Evolutionary conservation across 257 asterid species (phyloP), one percentile per base, ranked within the genome.

Genomic region (Thymus mandschuricus): DNA sequence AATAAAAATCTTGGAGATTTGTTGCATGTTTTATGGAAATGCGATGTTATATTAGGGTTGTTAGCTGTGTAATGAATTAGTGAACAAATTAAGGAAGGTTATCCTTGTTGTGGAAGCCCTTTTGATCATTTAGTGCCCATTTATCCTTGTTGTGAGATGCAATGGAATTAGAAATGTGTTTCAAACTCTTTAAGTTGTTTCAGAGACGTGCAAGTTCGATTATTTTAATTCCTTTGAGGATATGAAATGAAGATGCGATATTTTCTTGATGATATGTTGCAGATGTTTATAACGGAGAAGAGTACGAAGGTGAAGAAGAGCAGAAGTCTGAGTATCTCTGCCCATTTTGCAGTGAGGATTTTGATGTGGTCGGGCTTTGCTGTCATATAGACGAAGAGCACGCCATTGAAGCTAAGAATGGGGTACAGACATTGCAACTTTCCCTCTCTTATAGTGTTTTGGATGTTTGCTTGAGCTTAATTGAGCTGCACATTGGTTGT

Each of bases 361-460:
- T 86, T 70, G 98, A 92, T 77, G 84, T 90, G 65, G 87, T 92
- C 63, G 97, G 97, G 52, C 89, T 92, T 31, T 92, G 96, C 69
- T 92, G 98, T 78, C 98, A 90, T 79, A 75, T 92, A 49, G 98
- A 92, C 54, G 97, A 90, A 77, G 96, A 87, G 59, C 98, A 92
- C 64, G 75, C 96, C 11, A 28, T 88, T 30, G 95, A 88, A 81
- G 88, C 96, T 60, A 92, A 85, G 83, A 88, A 86, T 66, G 97
- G 97, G 92, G 98, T 92, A 88, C n/a, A 4, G 13, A 12, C 41
- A 3, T 6, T 8, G 27, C 50, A 15, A 27, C 31, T 41, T 59
- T 76, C 15, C 54, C 15, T 35, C 69, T 43, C 72, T n/a, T 60
- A 9, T 45, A 15, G 58, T 40, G 6, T 9, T 10, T 9, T 45